These are phyloP conservation scores for Plasmodium blacklocki DNA, from an alignment of 169 alveolate genomes.

Conservation along the genomic window DNA sequence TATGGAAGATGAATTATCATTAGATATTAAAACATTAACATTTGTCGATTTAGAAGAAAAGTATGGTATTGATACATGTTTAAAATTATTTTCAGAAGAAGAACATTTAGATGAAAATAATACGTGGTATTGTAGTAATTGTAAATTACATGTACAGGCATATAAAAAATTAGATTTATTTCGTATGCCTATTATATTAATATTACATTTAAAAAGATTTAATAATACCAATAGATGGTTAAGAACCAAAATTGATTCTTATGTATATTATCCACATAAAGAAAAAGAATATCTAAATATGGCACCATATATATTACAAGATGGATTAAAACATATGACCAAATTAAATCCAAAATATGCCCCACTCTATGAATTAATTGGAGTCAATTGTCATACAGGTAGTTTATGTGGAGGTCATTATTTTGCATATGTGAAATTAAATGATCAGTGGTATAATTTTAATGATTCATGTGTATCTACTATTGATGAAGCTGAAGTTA, in stretches of 20 bases:
- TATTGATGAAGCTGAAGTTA: conserved; percentile 43
- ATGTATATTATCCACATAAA: conserved; percentile 66
- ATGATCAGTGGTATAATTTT: conserved; percentile 84
- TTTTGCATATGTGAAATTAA: conserved; percentile 81
- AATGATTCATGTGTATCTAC: conserved; percentile 76
- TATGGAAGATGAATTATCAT: conserved; percentile 42
- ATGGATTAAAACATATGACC: conserved; percentile 73
- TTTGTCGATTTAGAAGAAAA: conserved; percentile 49
- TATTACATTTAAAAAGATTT: conserved; percentile 92
- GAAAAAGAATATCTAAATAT: conserved; percentile 77
- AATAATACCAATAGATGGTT: conserved; percentile 79
- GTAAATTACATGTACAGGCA: conserved; percentile 91
- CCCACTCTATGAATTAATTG: conserved; percentile 83
- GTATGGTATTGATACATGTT: conserved; percentile 79
- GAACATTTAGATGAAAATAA: conserved; percentile 91
- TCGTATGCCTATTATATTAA: conserved; percentile 89
- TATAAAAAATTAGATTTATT: conserved; percentile 91
- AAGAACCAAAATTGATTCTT: conserved; percentile 62
- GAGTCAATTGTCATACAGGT: conserved; percentile 85
- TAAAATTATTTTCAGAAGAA: conserved; percentile 84
- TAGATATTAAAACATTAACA: conserved; percentile 59
- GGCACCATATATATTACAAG: conserved; percentile 75
- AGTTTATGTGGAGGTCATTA: conserved; percentile 87
- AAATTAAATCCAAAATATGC: conserved; percentile 76
- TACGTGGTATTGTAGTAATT: conserved; percentile 92